phyloP scores from a whole-genome alignment of 495 filamentous ascomycete species.

The Hapsidospora chrysogenum region DNA sequence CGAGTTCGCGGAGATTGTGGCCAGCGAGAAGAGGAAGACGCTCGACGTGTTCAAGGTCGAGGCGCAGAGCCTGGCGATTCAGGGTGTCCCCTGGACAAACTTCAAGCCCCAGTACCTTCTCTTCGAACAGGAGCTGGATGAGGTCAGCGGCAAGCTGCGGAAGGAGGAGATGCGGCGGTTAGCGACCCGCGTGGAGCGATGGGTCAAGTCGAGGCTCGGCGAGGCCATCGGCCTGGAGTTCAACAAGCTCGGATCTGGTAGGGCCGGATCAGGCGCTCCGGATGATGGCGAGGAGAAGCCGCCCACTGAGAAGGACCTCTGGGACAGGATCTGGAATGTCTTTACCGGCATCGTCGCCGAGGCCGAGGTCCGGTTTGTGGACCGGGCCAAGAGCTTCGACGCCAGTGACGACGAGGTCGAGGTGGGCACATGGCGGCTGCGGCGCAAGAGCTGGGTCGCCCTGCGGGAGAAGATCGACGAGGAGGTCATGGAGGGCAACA shows the following conservation, averaged over 20 bases:
- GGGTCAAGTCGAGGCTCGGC: conserved; percentile 71
- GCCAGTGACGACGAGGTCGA: conserved; percentile 83
- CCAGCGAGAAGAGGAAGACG: conserved; percentile 58
- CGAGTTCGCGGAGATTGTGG: conserved; percentile 90
- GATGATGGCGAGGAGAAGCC: conserved; percentile 62
- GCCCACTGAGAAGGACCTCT: conserved; percentile 61
- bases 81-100: conserved; percentile 68
- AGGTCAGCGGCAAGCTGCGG: conserved; percentile 64
- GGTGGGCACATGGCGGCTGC: conserved; percentile 79
- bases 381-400: conserved; percentile 81
- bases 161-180: conserved; percentile 92
- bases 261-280: conserved; percentile 63
- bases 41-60: conserved; percentile 62
- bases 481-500: conserved; percentile 93
- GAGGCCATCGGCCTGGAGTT: conserved; percentile 89
- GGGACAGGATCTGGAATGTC: conserved; percentile 87
- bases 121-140: conserved; percentile 67
- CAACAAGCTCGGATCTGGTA: conserved; percentile 78
- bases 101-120: conserved; percentile 35
- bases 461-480: conserved; percentile 84
- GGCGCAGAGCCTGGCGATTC: conserved; percentile 53
- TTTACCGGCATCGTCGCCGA: conserved; percentile 76
- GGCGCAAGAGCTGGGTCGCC: conserved; percentile 86
- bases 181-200: conserved; percentile 77
- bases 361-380: conserved; percentile 70